These are phyloP conservation scores for Volutella citrinella DNA, from an alignment of 2,329 filamentous ascomycete genomes.

Conservation along the genomic window DNA sequence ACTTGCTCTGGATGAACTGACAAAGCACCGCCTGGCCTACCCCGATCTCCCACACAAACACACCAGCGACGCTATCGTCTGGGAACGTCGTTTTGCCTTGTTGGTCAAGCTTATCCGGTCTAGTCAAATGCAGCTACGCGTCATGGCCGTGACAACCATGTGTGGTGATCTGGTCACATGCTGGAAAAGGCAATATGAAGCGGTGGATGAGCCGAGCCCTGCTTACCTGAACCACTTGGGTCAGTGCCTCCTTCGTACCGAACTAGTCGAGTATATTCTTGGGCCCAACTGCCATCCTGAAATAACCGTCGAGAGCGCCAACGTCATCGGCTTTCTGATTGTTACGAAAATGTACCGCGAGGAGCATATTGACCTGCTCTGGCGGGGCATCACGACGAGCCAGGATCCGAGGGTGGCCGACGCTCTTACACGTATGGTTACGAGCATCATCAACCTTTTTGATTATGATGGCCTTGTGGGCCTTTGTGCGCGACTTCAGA, in stretches of 20 bases:
- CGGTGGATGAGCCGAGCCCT: constrained; percentile 34
- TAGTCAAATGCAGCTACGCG: constrained; percentile 86
- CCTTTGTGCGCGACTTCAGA: constrained; percentile 67
- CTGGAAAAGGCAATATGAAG: constrained; percentile 58
- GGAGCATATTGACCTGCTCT: constrained; percentile 74
- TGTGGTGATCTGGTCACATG: constrained; percentile 65
- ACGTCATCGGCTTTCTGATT: constrained; percentile 83
- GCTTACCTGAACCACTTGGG: constrained; percentile 65
- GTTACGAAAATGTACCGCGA: constrained; percentile 72
- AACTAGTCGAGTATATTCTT: constrained; percentile 81
- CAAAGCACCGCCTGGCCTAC: constrained; percentile 22
- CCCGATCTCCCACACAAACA: constrained; percentile 37
- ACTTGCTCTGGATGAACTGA: constrained; percentile 29
- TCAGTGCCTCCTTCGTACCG: constrained; percentile 64
- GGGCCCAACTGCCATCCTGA: constrained; percentile 91
- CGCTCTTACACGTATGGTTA: constrained; percentile 68
- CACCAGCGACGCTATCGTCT: constrained; percentile 49
- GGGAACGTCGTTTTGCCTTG: constrained; percentile 68
- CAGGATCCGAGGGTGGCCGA: constrained; percentile 84
- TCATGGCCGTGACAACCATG: constrained; percentile 74
- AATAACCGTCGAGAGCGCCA: constrained; percentile 75
- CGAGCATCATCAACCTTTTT: constrained; percentile 46
- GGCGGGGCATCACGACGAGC: constrained; percentile 76
- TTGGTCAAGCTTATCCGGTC: constrained; percentile 73
- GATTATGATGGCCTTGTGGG: constrained; percentile 54